These are phyloP conservation scores for Esteya vermicola DNA, from an alignment of 2,329 filamentous ascomycete species.

Conservation along the genomic window DNA sequence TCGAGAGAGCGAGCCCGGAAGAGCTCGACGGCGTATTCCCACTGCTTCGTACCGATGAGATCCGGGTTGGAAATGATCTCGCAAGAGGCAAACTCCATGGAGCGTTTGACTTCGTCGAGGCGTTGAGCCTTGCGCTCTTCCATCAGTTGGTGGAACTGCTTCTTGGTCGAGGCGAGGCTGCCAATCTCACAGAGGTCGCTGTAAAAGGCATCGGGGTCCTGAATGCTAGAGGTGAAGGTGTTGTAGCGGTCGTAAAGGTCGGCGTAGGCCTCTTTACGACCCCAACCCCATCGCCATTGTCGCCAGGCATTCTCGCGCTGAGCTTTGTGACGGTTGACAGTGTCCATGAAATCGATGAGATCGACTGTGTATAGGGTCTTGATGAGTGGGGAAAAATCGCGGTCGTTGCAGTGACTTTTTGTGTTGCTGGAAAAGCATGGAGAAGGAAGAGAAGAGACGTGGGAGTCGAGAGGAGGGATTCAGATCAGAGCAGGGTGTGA, in stretches of 20 bases:
- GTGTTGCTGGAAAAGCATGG: no score
- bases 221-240: slow-evolving; percentile 39
- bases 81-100: slow-evolving; percentile 41
- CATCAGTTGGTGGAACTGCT: slow-evolving; percentile 40
- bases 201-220: slow-evolving; percentile 46
- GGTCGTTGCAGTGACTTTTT: no score
- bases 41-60: slow-evolving; percentile 43
- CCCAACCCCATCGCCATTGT: slow-evolving; percentile 27
- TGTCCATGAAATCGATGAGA: no score
- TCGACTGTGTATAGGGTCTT: no score
- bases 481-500: no score
- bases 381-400: no score
- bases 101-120: slow-evolving; percentile 38
- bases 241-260: slow-evolving; percentile 47
- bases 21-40: slow-evolving; percentile 42
- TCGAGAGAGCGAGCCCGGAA: slow-evolving; percentile 45
- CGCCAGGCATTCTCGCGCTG: neutral
- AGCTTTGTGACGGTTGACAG: no score
- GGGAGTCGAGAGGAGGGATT: neutral
- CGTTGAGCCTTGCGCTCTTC: slow-evolving; percentile 38
- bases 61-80: slow-evolving; percentile 47
- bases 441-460: neutral
- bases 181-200: slow-evolving; percentile 48
- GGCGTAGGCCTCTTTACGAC: slow-evolving; percentile 42
- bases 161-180: slow-evolving; percentile 29